phyloP scores from a whole-genome alignment of 352 stramenopile species.

The Phytophthora colocasiae region DNA sequence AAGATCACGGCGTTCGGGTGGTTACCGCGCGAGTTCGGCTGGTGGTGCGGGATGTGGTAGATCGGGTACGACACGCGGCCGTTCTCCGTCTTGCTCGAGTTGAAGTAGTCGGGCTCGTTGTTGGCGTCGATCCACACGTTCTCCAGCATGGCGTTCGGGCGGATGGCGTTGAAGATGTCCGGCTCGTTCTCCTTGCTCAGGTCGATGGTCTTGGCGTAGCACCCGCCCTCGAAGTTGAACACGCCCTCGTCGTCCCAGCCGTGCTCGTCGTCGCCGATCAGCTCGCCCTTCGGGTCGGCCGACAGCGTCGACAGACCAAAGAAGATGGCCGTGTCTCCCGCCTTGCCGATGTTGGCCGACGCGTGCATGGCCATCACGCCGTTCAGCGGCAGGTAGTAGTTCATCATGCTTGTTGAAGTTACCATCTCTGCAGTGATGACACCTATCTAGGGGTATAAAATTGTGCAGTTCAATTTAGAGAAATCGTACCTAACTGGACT shows the following conservation, averaged over 20 bases:
- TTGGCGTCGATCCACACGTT: conserved; percentile 96
- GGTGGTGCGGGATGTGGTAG: too few relatives aligned
- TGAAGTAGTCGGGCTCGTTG: too few relatives aligned
- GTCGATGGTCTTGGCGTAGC: conserved; percentile 99
- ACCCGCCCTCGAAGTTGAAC: conserved; percentile 99
- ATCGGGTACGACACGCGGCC: too few relatives aligned
- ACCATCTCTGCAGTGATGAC: too few relatives aligned
- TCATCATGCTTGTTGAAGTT: too few relatives aligned
- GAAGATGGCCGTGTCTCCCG: conserved; percentile 97
- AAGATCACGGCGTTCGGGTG: conserved; percentile 98
- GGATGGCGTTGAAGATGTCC: conserved; percentile 98
- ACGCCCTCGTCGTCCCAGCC: conserved; percentile 98
- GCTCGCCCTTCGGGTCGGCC: conserved; percentile 86
- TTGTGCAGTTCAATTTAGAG: too few relatives aligned
- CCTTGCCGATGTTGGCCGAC: conserved; percentile 97
- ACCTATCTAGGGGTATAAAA: too few relatives aligned
- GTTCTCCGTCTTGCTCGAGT: too few relatives aligned
- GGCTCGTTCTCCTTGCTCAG: conserved; percentile 96
- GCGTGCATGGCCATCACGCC: conserved; percentile 98
- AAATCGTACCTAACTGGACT: too few relatives aligned
- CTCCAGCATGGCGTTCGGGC: conserved; percentile 96
- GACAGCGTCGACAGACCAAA: conserved; percentile 97
- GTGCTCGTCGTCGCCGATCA: conserved; percentile 93
- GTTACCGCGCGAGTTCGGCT: conserved; percentile 89
- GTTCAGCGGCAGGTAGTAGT: conserved; percentile 97